Base-by-base conservation (phyloP, 73 alveolate genomes). In the Paramecium caudatum region DNA sequence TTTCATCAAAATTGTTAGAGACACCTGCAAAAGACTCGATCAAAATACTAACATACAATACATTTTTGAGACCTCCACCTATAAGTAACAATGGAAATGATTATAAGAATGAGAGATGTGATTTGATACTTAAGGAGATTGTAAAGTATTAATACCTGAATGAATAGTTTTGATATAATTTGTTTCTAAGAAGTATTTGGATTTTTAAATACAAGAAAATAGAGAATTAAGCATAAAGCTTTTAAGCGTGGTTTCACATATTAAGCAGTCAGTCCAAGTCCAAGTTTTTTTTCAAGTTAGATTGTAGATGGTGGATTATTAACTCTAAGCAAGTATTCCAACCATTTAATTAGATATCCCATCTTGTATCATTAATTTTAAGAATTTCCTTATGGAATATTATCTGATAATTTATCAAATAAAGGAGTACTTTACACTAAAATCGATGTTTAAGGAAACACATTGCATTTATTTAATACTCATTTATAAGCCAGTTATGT, bases 1-100 rank as follows among this genome's bases (percentile, higher is more conserved):
- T 55, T 15, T 32, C 88, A 4, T n/a, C 55, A 13, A 39, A 34
- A 34, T 19, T 27, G 36, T 45, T 36, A 10, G 25, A 74, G 19
- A 43, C 43, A 0, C 88, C 88, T 43, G 55, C 36, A 4, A 41
- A 74, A 43, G 43, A 92, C 15, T 36, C 65, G 15, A 62, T 97
- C 37, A 92, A 69, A 45, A 34, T 97, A 50, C 93, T 96, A 46
- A 95, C 99, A 27, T 96, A 94, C 82, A 97, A 97, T 91, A 62
- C 96, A 46, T 97, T 95, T 88, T 69, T 95, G 82, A 91, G 99
- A 16, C 99, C 99, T 15, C 99, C 99, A 1, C 96, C 96, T 1
- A 94, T 96, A 0, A 92, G 92, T 23, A 95, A 95, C 30, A 96
- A 96, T 84, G 93, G 91, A 46, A 85, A 86, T 9, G 99, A 96